Base-by-base conservation (phyloP, 495 filamentous ascomycete genomes). In the Wilcoxina mikolae region DNA sequence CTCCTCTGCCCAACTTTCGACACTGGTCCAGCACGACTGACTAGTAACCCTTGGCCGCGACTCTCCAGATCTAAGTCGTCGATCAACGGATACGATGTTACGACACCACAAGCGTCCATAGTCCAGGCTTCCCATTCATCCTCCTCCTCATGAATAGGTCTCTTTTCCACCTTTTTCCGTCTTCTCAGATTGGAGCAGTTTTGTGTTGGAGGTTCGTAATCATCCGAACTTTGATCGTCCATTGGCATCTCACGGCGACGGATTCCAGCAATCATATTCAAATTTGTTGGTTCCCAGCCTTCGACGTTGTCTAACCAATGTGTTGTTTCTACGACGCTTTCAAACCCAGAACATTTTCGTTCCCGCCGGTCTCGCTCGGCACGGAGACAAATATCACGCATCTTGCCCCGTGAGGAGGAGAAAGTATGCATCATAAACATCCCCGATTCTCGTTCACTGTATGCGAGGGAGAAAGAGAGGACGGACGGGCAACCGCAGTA, bases 41-140 rank as follows among this genome's bases (percentile, higher is more conserved):
- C 78, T 35, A 83, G 72, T 3, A 87, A 69, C 27, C 65, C 62
- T 39, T 77, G 68, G 7, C 69, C 57, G 4, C 49, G 24, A 4
- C 23, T 41, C 3, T 57, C 58, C 3, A 60, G 60, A 10, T 44
- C 45, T 2, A 61, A 60, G 2, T 67, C 59, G n/a, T 67, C 62
- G 17, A 58, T 46, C 11, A 73, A 60, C 3, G 70, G 65, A 39
- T 60, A 57, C 1, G 66, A 57, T 9, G 67, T 60, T 18, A 74
- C 64, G 44, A 67, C 70, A 20, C 76, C 76, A 22, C 69, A 59
- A 1, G 65, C 55, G 20, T 76, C 74, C 47, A 83, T 71, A 9
- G 73, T 76, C 79, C 81, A 87, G 1, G 75, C 76, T 62, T 85
- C 80, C 81, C 81, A 87, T 17, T 68, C 70, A 41, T 73, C 70